phyloP scores from a whole-genome alignment of 768 basidiomycete genomes.

The Boletus insuetus region DNA sequence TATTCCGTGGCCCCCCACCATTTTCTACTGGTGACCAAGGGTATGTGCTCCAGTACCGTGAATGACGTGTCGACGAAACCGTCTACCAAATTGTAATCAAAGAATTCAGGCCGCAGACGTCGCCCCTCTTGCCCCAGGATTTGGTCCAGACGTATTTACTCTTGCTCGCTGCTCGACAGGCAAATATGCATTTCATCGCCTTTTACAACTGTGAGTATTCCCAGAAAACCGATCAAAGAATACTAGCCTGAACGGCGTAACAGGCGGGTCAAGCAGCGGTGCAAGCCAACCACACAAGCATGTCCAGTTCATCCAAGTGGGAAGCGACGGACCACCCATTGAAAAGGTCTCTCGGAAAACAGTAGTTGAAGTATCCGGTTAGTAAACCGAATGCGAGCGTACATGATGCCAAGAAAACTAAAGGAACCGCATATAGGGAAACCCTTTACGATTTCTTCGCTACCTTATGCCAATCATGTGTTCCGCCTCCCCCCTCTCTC shows the following conservation, averaged over 20 bases:
- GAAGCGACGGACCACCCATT: slow-evolving; percentile 68
- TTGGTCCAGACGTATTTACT: slow-evolving; percentile 76
- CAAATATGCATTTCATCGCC: slow-evolving; percentile 61
- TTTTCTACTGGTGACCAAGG: slow-evolving; percentile 85
- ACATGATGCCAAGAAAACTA: background rate
- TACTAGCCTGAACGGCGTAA: background rate
- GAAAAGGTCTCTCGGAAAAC: slow-evolving; percentile 63
- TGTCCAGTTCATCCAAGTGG: slow-evolving; percentile 76
- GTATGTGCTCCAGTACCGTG: slow-evolving; percentile 36
- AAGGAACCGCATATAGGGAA: slow-evolving; percentile 44
- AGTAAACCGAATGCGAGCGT: background rate
- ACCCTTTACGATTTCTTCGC: slow-evolving; percentile 62
- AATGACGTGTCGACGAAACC: background rate
- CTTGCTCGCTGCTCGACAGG: slow-evolving; percentile 62
- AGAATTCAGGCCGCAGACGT: slow-evolving; percentile 78
- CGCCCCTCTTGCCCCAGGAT: slow-evolving; percentile 77
- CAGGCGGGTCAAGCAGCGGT: slow-evolving; percentile 76
- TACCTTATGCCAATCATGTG: slow-evolving; percentile 83
- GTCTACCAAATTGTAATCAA: background rate
- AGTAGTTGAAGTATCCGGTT: slow-evolving; percentile 46
- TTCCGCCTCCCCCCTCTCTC: slow-evolving; percentile 43
- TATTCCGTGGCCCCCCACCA: slow-evolving; percentile 82
- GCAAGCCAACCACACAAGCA: slow-evolving; percentile 93
- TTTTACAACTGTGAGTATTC: slow-evolving; percentile 82
- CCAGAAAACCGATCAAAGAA: background rate